phyloP scores from a whole-genome alignment of 2,329 filamentous ascomycete species.

The Cladosporium sp. region DNA sequence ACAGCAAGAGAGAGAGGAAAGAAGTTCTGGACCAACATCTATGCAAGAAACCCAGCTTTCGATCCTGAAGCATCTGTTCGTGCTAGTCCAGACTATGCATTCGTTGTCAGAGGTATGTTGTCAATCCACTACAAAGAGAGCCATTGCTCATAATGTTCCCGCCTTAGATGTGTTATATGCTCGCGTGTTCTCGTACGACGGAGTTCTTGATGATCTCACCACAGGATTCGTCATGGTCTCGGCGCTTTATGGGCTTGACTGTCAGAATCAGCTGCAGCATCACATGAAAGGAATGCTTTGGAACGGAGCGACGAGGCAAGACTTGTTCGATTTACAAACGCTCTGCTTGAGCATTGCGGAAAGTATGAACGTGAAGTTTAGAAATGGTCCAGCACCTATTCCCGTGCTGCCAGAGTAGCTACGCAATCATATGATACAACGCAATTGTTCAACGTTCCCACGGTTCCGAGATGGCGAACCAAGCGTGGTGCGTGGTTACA shows the following conservation, averaged over 20 bases:
- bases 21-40: neutral
- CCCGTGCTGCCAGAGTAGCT: neutral
- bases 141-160: neutral
- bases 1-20: neutral
- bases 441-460: neutral
- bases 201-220: neutral
- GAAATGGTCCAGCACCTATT: neutral
- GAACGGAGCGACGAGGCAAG: neutral
- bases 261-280: neutral
- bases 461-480: neutral
- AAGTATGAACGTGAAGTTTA: neutral
- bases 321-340: neutral
- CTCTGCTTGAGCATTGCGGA: neutral
- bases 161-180: neutral
- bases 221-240: slow-evolving; percentile 1
- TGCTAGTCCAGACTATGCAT: neutral
- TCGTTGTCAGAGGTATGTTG: neutral
- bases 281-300: slow-evolving; percentile 2
- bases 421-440: neutral
- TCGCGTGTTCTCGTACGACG: neutral
- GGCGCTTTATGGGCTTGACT: neutral
- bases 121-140: neutral
- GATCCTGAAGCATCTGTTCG: neutral
- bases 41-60: neutral
- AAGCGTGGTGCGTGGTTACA: too few relatives aligned